phyloP scores from a whole-genome alignment of 2,329 filamentous ascomycete species.

The Venturia carpophila region DNA sequence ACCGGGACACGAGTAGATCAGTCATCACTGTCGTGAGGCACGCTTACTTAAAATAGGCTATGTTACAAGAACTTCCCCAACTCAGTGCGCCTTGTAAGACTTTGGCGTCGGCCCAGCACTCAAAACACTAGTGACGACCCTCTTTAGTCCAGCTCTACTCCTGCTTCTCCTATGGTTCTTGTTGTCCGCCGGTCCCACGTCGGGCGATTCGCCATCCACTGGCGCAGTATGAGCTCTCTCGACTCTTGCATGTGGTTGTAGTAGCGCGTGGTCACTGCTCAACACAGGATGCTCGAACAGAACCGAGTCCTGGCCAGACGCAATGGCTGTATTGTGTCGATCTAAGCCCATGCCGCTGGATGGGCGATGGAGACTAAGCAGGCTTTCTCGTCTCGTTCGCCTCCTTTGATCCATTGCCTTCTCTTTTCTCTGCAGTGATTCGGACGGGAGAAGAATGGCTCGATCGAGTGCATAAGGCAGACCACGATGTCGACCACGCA shows the following conservation, averaged over 20 bases:
- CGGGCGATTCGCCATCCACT: background rate
- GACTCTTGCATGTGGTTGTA: background rate
- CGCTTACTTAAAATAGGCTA: background rate
- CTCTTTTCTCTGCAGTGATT: slow-evolving; percentile 45
- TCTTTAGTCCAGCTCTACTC: slow-evolving; percentile 18
- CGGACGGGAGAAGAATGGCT: slow-evolving; percentile 60
- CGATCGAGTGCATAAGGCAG: slow-evolving; percentile 61
- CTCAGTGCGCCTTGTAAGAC: background rate
- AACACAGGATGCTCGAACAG: background rate
- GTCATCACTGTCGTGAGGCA: background rate
- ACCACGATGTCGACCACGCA: slow-evolving; percentile 57
- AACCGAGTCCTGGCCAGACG: background rate
- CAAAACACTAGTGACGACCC: slow-evolving; percentile 18
- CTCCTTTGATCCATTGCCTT: slow-evolving; percentile 8
- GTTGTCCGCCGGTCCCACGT: slow-evolving; percentile 16
- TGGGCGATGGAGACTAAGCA: background rate
- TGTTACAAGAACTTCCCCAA: background rate
- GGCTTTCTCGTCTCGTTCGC: slow-evolving; percentile 8
- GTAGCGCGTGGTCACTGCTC: background rate
- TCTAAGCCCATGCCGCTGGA: background rate
- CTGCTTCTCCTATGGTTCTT: slow-evolving; percentile 19
- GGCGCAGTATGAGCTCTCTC: background rate
- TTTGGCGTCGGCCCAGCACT: slow-evolving; percentile 11
- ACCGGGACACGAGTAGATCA: background rate
- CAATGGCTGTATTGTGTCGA: background rate